Percentiles rank a stretch among this genome's conserved stretches.
These are phyloP conservation scores for Acorus calamus DNA, from an alignment of 106 monocot species.

Conservation along the genomic window DNA sequence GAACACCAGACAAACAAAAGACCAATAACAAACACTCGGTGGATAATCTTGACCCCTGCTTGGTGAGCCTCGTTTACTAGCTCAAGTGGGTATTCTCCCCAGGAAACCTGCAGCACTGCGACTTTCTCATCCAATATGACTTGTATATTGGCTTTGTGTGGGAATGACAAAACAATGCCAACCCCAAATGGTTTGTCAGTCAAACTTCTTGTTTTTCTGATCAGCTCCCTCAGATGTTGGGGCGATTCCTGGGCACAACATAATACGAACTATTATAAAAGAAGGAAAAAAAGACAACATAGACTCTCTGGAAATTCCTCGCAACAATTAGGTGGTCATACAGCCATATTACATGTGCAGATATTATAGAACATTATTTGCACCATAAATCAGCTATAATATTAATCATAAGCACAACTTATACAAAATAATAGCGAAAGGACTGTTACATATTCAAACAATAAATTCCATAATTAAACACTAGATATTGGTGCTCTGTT, in stretches of 20 bases:
- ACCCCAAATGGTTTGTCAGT: slow-evolving; percentile 69
- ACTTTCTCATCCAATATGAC: slow-evolving; percentile 68
- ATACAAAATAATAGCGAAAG: too few species aligned
- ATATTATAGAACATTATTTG: too few species aligned
- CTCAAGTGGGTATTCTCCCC: slow-evolving; percentile 64
- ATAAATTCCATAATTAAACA: too few species aligned
- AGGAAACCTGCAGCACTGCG: slow-evolving; percentile 51
- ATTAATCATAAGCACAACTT: too few species aligned
- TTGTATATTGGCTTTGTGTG: slow-evolving; percentile 47
- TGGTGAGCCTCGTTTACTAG: slow-evolving; percentile 59
- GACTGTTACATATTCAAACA: too few species aligned
- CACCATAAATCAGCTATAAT: too few species aligned
- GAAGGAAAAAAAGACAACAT: not conserved
- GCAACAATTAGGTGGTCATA: too few species aligned
- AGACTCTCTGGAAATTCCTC: too few species aligned
- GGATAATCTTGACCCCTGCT: slow-evolving; percentile 65
- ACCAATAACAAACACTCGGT: slow-evolving; percentile 29
- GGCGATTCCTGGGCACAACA: slow-evolving; percentile 46
- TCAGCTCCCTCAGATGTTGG: slow-evolving; percentile 52
- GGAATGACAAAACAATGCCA: slow-evolving; percentile 48
- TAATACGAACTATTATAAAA: not conserved
- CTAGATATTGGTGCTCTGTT: too few species aligned
- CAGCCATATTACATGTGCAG: too few species aligned
- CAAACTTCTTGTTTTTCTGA: slow-evolving; percentile 50
- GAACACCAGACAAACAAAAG: not conserved